These are phyloP conservation scores for Stephanodiscus minutulus DNA, from an alignment of 108 stramenopile species.

Conservation along the genomic window DNA sequence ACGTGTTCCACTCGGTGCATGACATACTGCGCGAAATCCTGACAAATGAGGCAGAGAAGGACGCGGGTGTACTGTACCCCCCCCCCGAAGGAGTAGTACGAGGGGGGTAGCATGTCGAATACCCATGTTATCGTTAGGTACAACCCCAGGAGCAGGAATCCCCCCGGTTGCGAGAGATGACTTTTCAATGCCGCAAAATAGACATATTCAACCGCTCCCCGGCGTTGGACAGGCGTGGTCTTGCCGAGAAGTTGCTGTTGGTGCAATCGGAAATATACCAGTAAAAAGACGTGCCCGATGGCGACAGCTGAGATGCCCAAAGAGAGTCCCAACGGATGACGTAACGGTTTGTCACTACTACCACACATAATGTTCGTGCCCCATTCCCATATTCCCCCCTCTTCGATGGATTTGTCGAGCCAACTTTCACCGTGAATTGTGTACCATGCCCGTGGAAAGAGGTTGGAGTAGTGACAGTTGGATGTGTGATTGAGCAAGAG, in stretches of 20 bases:
- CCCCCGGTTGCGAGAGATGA: conserved; percentile 90
- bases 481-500: conserved; percentile 51
- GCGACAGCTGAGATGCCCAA: conserved; percentile 84
- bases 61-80: conserved; percentile 74
- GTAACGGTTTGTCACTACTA: conserved; percentile 27
- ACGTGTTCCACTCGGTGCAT: conserved; percentile 89
- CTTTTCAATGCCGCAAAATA: conserved; percentile 71
- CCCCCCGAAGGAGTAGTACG: conserved; percentile 86
- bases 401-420: conserved; percentile 23
- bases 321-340: conserved; percentile 76
- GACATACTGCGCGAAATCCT: conserved; percentile 84
- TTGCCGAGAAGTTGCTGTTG: conserved; percentile 46
- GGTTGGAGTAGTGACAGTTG: conserved; percentile 48
- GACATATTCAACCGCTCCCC: conserved; percentile 70
- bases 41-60: conserved; percentile 73
- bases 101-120: conserved; percentile 75
- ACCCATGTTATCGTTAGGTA: conserved; percentile 92
- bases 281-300: conserved; percentile 76
- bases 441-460: conserved; percentile 73
- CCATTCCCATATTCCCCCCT: conserved; percentile 30
- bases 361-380: conserved; percentile 35
- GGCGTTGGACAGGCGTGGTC: conserved; percentile 73
- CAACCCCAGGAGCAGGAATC: conserved; percentile 80
- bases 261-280: conserved; percentile 64
- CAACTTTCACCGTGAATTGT: conserved; percentile 19